Evolutionary conservation across 768 basidiomycete species (phyloP), one percentile per base, ranked within the genome.

Genomic region (Naganishia friedmannii): DNA sequence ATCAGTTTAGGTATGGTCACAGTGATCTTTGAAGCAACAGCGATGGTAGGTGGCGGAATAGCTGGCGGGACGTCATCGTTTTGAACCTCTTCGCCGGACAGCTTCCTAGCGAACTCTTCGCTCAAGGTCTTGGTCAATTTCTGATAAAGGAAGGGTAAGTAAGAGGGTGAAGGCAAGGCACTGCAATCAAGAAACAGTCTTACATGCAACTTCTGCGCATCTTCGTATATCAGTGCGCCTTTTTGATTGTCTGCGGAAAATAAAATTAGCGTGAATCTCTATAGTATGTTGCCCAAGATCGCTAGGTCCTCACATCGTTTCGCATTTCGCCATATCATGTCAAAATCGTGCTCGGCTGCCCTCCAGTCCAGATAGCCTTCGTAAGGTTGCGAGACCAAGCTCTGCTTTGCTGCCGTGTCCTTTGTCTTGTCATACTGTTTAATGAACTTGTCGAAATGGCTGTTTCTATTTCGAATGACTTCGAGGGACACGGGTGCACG

Each of bases 171-270:
- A 46, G 8, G 39, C 13, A 21, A 34, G 31, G 28, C 32, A 23
- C 34, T 29, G 55, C 45, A 19, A 46, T 29, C 23, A 53, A 26
- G 9, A 42, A 31, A 8, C 23, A 66, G 15, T 86, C 88, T 72
- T 79, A 93, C 93, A 28, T 80, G 79, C 48, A 80, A 71, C 53
- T 76, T 77, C 69, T 77, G 77, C 21, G 79, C 79, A 53, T 77
- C 77, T 58, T 74, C 72, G 65, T 77, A 80, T 28, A 80, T 70
- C 15, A 74, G 63, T 7, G 78, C 78, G 15, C 78, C 78, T 54
- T 76, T 78, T 8, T 71, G 65, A 57, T 80, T 80, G 58, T 80
- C 79, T 80, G 28, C 15, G 21, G 13, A 31, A n/a, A 32, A 19
- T 32, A 66, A 19, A 46, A 48, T 28, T 29, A 12, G 15, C 17